These are phyloP conservation scores for Chamaecrista fasciculata DNA, from an alignment of 306 rosid genomes.

Conservation along the genomic window DNA sequence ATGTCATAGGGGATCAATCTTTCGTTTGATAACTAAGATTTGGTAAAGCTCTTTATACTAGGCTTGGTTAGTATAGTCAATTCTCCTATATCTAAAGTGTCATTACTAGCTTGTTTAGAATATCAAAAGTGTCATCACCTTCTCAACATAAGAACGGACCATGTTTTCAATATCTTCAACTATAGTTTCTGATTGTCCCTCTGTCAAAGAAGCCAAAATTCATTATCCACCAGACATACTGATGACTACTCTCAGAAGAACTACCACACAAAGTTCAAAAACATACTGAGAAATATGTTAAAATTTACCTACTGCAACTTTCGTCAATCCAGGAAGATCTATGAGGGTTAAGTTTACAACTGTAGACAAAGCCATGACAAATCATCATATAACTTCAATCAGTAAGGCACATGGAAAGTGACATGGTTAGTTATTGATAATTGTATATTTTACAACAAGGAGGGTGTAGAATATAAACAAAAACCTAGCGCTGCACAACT, in stretches of 20 bases:
- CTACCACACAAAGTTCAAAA: conserved; percentile 1
- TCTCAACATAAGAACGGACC: conserved; percentile 96
- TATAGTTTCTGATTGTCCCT: conserved; percentile 87
- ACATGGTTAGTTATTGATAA: not conserved
- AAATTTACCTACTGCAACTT: conserved; percentile 95
- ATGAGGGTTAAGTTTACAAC: conserved; percentile 96
- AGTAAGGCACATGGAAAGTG: conserved; percentile 17
- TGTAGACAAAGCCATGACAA: conserved; percentile 47
- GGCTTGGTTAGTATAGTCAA: not conserved
- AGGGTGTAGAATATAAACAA: not conserved
- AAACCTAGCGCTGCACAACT: conserved; percentile 4
- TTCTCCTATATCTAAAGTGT: not conserved
- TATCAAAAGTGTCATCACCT: conserved; percentile 52
- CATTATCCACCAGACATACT: conserved; percentile 19
- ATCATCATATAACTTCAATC: conserved; percentile 28
- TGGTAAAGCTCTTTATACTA: not conserved
- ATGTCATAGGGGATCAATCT: not conserved
- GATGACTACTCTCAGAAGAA: not conserved
- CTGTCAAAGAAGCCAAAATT: conserved; percentile 49
- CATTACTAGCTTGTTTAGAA: conserved; percentile 3
- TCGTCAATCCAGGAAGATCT: conserved; percentile 98
- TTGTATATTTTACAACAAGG: not conserved
- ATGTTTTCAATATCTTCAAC: conserved; percentile 97
- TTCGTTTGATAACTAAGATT: not conserved
- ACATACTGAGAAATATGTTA: conserved; percentile 10